phyloP scores from a whole-genome alignment of 2,329 filamentous ascomycete species.

The Aspergillus flavus region DNA sequence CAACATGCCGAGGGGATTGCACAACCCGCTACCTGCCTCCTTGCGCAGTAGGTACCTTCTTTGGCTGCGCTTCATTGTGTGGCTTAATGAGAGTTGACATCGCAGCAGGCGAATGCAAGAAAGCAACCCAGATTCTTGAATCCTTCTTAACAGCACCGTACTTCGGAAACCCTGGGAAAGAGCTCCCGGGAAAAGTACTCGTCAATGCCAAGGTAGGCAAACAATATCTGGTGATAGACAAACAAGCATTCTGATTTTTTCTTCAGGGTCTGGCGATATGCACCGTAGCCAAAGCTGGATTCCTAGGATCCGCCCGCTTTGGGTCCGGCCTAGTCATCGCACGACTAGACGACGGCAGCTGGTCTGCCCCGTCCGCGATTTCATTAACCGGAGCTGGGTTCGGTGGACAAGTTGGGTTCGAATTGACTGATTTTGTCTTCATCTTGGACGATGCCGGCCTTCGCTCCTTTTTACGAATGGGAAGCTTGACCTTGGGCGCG shows the following conservation, averaged over 20 bases:
- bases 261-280: conserved; percentile 49
- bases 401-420: conserved; percentile 50
- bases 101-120: conserved; percentile 83
- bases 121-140: conserved; percentile 88
- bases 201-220: conserved; percentile 77
- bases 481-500: conserved; percentile 84
- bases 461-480: conserved; percentile 85
- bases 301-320: conserved; percentile 49
- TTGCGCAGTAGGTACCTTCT: conserved; percentile 42
- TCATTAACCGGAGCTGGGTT: conserved; percentile 46
- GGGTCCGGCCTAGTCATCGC: conserved; percentile 51
- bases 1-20: conserved; percentile 27
- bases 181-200: conserved; percentile 85
- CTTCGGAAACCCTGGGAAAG: conserved; percentile 88
- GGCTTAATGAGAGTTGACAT: conserved; percentile 20
- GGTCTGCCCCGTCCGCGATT: conserved; percentile 52
- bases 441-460: conserved; percentile 92
- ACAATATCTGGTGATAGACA: background rate
- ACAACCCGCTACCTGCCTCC: conserved; percentile 49
- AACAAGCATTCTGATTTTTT: background rate
- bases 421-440: conserved; percentile 75
- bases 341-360: conserved; percentile 47
- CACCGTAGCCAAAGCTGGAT: conserved; percentile 49
- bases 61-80: conserved; percentile 13
- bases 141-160: conserved; percentile 92